Conservation (phyloP, 2,329 filamentous ascomycete species). For the Paracorniculantispora psalliotae region DNA sequence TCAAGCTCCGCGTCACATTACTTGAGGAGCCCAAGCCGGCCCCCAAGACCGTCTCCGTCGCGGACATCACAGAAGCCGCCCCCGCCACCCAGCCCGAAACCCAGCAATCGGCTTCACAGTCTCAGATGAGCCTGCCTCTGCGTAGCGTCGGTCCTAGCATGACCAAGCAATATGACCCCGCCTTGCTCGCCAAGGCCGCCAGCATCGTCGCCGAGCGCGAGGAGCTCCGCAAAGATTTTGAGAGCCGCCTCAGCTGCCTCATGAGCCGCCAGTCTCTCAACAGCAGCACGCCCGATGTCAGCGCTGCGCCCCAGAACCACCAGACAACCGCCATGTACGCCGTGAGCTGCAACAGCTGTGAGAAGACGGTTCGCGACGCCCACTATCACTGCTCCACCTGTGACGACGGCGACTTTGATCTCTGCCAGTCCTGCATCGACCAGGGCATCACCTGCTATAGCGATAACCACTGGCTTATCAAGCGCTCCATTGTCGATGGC, state of each 20-base stretch:
- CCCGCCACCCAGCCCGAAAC: slow-evolving; percentile 16
- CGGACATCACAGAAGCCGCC: slow-evolving; percentile 42
- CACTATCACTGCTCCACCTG: slow-evolving; percentile 96
- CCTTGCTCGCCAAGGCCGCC: slow-evolving; percentile 24
- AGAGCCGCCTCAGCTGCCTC: slow-evolving; percentile 23
- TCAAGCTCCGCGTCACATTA: slow-evolving; percentile 72
- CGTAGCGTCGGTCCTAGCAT: slow-evolving; percentile 20
- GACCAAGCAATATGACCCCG: slow-evolving; percentile 24
- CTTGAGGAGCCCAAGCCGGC: slow-evolving; percentile 28
- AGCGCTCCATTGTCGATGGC: slow-evolving; percentile 75
- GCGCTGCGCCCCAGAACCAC: background rate
- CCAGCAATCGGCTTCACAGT: slow-evolving; percentile 19
- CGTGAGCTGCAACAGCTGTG: slow-evolving; percentile 92
- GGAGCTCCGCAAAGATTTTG: slow-evolving; percentile 23
- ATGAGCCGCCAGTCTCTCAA: slow-evolving; percentile 18
- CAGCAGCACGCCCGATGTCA: background rate
- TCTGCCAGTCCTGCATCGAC: slow-evolving; percentile 76
- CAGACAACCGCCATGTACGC: slow-evolving; percentile 49
- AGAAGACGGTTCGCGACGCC: slow-evolving; percentile 67
- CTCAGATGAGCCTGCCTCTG: slow-evolving; percentile 21
- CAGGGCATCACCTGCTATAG: slow-evolving; percentile 72
- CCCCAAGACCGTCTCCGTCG: slow-evolving; percentile 43
- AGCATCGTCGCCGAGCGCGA: slow-evolving; percentile 21
- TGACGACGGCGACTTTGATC: slow-evolving; percentile 88
- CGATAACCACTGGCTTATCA: slow-evolving; percentile 87